phyloP scores from a whole-genome alignment of 78 protist species.

The Cyanophora paradoxa region DNA sequence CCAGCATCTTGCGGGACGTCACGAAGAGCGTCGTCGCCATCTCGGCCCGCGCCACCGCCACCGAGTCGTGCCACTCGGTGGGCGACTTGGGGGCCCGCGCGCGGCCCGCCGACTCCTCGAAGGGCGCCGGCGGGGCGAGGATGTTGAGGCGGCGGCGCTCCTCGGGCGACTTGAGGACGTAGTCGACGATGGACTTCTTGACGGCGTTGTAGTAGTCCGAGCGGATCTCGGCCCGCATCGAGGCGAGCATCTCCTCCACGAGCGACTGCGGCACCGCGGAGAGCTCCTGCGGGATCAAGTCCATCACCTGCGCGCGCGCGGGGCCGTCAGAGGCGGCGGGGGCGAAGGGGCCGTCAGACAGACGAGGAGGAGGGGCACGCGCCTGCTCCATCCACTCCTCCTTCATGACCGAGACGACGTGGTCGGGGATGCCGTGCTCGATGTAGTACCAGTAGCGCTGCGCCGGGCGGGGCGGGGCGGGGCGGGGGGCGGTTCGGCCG shows the following conservation, averaged over 20 bases:
- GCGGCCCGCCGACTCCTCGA: background rate
- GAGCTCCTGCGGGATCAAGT: background rate
- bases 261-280: background rate
- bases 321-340: too few species aligned
- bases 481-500: background rate
- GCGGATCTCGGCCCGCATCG: conserved; percentile 1
- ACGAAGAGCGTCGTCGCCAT: background rate
- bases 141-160: conserved; percentile 6
- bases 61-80: background rate
- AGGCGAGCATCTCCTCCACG: conserved; percentile 11
- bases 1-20: background rate
- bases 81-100: background rate
- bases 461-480: background rate
- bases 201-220: background rate
- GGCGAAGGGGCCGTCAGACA: too few species aligned
- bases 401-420: background rate
- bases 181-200: background rate
- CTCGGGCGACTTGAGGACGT: background rate
- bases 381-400: background rate
- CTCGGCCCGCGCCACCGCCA: background rate
- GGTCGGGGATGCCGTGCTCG: background rate
- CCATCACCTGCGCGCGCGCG: too few species aligned
- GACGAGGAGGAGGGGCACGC: too few species aligned
- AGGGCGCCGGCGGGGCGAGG: background rate
- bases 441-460: background rate